These are phyloP conservation scores for Hymenoscyphus salicellus DNA, from an alignment of 2,329 filamentous ascomycete genomes.

Conservation along the genomic window DNA sequence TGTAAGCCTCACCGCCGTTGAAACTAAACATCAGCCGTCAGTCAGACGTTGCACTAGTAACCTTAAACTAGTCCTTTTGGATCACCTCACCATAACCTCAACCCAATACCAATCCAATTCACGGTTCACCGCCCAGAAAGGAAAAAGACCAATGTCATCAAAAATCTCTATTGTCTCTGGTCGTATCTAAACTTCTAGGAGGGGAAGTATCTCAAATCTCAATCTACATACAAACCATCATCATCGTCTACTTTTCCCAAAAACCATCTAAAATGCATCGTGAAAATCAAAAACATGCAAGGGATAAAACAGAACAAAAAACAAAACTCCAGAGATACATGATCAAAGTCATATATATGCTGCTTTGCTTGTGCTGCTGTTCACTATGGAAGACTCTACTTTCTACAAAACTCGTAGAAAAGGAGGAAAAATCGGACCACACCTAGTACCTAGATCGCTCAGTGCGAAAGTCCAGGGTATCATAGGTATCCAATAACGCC, in stretches of 20 bases:
- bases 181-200: too few species aligned
- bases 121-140: too few species aligned
- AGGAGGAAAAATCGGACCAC: not conserved
- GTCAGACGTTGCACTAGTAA: too few species aligned
- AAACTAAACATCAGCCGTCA: too few species aligned
- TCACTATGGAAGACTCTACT: not conserved
- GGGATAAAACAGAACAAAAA: not conserved
- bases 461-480: constrained; percentile 3
- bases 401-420: not conserved
- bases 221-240: too few species aligned
- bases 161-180: too few species aligned
- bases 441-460: constrained; percentile 6
- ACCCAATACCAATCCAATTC: too few species aligned
- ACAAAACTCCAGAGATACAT: not conserved
- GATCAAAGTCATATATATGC: not conserved
- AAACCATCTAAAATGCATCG: not conserved
- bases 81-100: too few species aligned
- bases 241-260: not conserved
- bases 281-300: not conserved
- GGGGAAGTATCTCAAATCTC: too few species aligned
- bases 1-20: too few species aligned
- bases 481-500: constrained; percentile 1
- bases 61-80: too few species aligned
- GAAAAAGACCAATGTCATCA: too few species aligned
- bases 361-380: not conserved